Base-by-base conservation (phyloP, 2,329 filamentous ascomycete genomes). In the Pyrenochaeta sp. region DNA sequence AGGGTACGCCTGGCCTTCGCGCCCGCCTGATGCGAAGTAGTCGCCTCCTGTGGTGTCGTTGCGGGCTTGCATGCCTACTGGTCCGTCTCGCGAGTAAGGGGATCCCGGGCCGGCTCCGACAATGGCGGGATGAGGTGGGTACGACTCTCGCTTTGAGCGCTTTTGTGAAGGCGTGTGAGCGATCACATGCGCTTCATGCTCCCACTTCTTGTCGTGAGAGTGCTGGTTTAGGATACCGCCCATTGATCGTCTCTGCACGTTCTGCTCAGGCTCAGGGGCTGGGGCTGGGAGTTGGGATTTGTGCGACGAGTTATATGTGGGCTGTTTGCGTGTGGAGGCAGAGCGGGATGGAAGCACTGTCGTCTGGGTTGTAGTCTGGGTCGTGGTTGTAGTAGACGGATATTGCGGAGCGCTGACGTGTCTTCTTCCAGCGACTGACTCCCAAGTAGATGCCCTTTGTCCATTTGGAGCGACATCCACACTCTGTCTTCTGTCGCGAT, bases 41-140 rank as follows among this genome's bases (percentile, higher is more conserved):
- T 74, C 72, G 7, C 66, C 71, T 5, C 67, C 70, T 28, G 54
- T 50, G 1, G 65, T 65, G 45, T 74, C 72, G 44, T 73, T 65
- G 27, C 72, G 52, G 4, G 73, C 65, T 48, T 74, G 71, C 48
- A 75, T 64, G 8, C 66, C 67, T 40, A 19, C 36, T n/a, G 67
- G 57, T 2, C 62, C 65, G 12, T 72, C 66, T 9, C 72, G 65
- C 8, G 66, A 60, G 58, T 77, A 77, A 2, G 74, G 74, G 5
- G 65, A 69, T 19, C 71, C 72, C 2, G 73, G 74, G 2, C 73
- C 74, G 4, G 67, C 71, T 5, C 74, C 74, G 30, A 77, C 74
- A 37, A 77, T 75, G 9, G 74, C 74, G 4, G 74, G 74, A 48
- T 77, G 74, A 10, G 74, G 73, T 12, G 73, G 74, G 46, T 75